These are phyloP conservation scores for Microcos paniculata DNA, from an alignment of 345 rosid species.

Conservation along the genomic window DNA sequence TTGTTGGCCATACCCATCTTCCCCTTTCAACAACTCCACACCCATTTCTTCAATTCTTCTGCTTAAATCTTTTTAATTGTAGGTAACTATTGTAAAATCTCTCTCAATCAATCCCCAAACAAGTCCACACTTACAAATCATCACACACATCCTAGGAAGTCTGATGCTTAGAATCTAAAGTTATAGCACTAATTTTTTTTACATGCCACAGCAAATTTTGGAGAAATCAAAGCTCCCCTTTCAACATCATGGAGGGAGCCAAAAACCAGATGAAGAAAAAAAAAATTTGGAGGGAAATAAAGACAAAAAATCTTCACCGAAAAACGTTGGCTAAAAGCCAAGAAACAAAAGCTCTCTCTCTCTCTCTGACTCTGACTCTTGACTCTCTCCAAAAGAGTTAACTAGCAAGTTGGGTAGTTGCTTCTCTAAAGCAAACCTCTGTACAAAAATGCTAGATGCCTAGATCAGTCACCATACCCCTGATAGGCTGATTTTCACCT, in stretches of 20 bases:
- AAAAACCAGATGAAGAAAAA: not conserved
- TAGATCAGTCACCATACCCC: constrained; percentile 8
- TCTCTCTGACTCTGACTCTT: constrained; percentile 12
- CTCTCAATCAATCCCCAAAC: not conserved
- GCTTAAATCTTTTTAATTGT: too few species aligned
- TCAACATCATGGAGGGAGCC: constrained; percentile 22
- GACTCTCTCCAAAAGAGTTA: constrained; percentile 9
- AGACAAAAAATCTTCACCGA: constrained; percentile 15
- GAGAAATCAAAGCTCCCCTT: constrained; percentile 15
- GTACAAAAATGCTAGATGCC: constrained; percentile 35
- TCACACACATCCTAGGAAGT: not conserved
- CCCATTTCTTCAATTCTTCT: not conserved
- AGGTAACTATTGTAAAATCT: too few species aligned
- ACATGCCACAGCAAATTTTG: constrained; percentile 8
- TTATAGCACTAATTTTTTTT: not conserved
- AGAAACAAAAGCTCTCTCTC: not conserved
- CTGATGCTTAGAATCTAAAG: not conserved
- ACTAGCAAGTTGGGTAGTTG: constrained; percentile 11
- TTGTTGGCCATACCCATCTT: constrained; percentile 41
- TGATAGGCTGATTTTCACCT: constrained; percentile 6
- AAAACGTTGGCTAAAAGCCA: not conserved
- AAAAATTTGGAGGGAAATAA: constrained; percentile 1
- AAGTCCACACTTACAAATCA: not conserved
- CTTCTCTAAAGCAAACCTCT: constrained; percentile 24
- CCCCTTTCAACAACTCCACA: constrained; percentile 33